Base-by-base conservation (phyloP, 345 rosid genomes). In the Trapa incisa region DNA sequence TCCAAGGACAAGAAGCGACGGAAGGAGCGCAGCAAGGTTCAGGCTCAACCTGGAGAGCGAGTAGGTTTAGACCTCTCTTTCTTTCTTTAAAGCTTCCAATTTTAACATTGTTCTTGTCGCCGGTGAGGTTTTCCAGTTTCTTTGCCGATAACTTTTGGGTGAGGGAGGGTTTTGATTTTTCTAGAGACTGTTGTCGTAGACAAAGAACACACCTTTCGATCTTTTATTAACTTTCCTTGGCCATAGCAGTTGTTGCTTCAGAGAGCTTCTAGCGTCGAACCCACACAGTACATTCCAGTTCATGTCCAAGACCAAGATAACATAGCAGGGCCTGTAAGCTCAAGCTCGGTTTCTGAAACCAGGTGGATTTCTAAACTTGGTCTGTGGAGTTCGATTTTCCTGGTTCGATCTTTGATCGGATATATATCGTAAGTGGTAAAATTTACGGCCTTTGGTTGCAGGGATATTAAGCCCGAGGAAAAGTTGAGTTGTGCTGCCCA, bases 1-100 rank as follows among this genome's bases (percentile, higher is more conserved):
- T 76, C 91, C 79, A 86, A 82, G 71, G 81, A 83, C 81, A 83
- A 80, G 73, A 84, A 77, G 63, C 86, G 84, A 4, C 78, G 68
- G 68, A 80, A 69, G 56, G 75, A 73, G 56, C 32, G 47, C 52
- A 80, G 73, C 53, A 81, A 79, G 67, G 81, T 84, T 74, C 92
- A 81, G 67, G 81, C 83, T 75, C 92, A 81, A 63, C 76, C 80
- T 52, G 72, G 71, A 32, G 68, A 60, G 47, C 83, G 78, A 37
- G 96, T 93, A 74, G 70, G 68, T 39, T 56, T 48, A 48, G 10
- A 33, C 11, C 5, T 65, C 22, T 54, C 48, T 22, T 60, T 29
- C 29, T 3, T 5, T 50, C 42, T 37, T 60, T 53, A 37, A 65
- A 48, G 58, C 22, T 54, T 3, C 3, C 13, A 5, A 50, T 38